Percentiles rank a stretch among this genome's conserved stretches.
Evolutionary conservation across 2,329 filamentous ascomycete genomes (phyloP).

Genomic region (Sporothrix protearum): DNA sequence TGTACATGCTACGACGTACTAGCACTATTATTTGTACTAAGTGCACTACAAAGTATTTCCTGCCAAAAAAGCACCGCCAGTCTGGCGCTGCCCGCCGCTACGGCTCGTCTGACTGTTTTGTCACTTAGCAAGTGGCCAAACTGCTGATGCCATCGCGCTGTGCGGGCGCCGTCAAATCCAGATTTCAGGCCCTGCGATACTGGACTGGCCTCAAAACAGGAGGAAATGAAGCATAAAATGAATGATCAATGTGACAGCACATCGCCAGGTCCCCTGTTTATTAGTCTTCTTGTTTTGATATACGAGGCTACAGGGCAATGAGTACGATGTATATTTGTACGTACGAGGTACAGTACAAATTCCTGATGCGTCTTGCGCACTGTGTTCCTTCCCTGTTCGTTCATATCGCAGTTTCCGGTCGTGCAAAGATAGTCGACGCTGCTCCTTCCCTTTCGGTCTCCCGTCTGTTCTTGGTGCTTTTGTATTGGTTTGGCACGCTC

Average conservation of each 20-base stretch:
- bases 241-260: not conserved
- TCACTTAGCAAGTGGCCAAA: not conserved
- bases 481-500: not conserved
- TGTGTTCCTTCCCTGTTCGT: conserved; percentile 8
- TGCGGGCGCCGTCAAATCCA: not conserved
- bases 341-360: no score
- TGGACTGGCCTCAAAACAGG: not conserved
- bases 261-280: not conserved
- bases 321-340: no score
- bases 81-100: no score
- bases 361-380: not conserved
- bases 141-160: not conserved
- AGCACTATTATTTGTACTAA: no score
- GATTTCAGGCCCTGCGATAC: not conserved
- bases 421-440: not conserved
- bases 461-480: not conserved
- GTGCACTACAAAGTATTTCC: no score
- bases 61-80: no score
- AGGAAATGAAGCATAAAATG: conserved; percentile 16
- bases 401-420: conserved; percentile 8
- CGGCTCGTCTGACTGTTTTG: conserved; percentile 12
- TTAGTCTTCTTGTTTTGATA: not conserved
- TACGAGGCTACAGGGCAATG: not conserved
- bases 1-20: not conserved
- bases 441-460: conserved; percentile 8